Conservation (phyloP, 2,329 filamentous ascomycete species). For the Dactylellina cionopaga region DNA sequence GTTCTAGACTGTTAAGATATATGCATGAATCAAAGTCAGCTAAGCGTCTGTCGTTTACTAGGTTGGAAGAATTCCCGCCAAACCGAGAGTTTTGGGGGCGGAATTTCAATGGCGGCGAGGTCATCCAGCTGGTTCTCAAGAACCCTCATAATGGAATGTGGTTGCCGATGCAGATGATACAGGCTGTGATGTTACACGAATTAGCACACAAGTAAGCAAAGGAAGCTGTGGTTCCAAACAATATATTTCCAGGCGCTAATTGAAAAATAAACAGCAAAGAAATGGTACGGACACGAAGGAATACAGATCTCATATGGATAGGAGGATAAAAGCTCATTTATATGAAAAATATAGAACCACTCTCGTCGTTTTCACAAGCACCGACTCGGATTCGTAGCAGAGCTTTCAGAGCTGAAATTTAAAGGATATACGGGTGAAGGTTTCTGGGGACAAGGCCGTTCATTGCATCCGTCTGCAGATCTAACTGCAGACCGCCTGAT, state of each 20-base stretch:
- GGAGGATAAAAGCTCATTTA: background rate
- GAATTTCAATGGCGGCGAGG: constrained; percentile 80
- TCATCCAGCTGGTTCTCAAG: constrained; percentile 83
- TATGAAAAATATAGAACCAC: constrained; percentile 70
- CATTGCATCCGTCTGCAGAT: constrained; percentile 52
- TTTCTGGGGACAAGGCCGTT: constrained; percentile 76
- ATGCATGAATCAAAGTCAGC: constrained; percentile 61
- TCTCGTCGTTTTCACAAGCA: constrained; percentile 82
- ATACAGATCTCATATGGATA: background rate
- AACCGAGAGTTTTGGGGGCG: constrained; percentile 79
- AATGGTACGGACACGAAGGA: constrained; percentile 64
- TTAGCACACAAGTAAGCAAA: constrained; percentile 59
- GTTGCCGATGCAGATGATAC: constrained; percentile 73
- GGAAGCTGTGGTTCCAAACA: background rate
- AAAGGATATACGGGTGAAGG: constrained; percentile 81
- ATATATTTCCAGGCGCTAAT: background rate
- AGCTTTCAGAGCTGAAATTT: constrained; percentile 76
- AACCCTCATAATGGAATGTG: constrained; percentile 72
- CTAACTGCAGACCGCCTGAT: constrained; percentile 58
- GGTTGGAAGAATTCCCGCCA: constrained; percentile 80
- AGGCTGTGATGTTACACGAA: constrained; percentile 73
- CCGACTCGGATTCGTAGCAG: constrained; percentile 75
- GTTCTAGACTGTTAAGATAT: background rate
- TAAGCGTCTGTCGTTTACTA: constrained; percentile 62
- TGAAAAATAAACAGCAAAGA: constrained; percentile 67